Percentiles rank a stretch among this genome's conserved stretches.
Conservation (phyloP, 768 basidiomycete genomes). For the Mycena rebaudengoi region DNA sequence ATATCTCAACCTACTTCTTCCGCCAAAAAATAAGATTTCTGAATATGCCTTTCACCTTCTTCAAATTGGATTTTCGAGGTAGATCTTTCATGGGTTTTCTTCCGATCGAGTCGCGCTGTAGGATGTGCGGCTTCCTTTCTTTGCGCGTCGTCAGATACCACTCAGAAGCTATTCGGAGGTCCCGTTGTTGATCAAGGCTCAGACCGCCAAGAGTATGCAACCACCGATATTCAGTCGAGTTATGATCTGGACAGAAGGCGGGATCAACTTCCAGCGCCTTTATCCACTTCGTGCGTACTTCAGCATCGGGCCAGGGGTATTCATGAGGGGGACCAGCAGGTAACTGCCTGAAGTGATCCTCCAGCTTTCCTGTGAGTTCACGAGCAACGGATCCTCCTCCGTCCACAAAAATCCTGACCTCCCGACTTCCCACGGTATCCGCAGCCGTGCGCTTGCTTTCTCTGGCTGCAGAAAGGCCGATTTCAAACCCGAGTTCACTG, state of each 20-base stretch:
- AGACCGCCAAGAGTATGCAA: conserved; percentile 3
- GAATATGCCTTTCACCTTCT: not conserved
- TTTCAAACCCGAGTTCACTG: not conserved
- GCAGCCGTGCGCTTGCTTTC: not conserved
- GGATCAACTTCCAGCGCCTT: not conserved
- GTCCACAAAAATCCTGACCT: conserved; percentile 7
- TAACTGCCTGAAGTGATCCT: not conserved
- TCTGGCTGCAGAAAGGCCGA: not conserved
- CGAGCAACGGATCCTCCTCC: conserved; percentile 13
- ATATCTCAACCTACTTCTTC: conserved; percentile 1
- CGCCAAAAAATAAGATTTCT: conserved; percentile 9
- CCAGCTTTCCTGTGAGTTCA: not conserved
- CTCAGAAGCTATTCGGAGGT: not conserved
- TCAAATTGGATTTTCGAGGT: conserved; percentile 7
- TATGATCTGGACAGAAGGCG: not conserved
- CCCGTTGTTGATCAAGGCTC: not conserved
- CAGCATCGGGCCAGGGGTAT: not conserved
- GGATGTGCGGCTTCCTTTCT: not conserved
- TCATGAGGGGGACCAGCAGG: not conserved
- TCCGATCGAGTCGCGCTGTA: not conserved
- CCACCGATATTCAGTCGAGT: not conserved
- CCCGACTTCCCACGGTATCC: not conserved
- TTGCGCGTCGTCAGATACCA: too few species aligned
- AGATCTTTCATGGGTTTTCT: conserved; percentile 3
- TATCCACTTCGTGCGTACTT: not conserved